A percentile compares a stretch with the other conserved stretches of the same genome.
These are phyloP conservation scores for Daldinia vernicosa DNA, from an alignment of 495 filamentous ascomycete species.

Conservation along the genomic window DNA sequence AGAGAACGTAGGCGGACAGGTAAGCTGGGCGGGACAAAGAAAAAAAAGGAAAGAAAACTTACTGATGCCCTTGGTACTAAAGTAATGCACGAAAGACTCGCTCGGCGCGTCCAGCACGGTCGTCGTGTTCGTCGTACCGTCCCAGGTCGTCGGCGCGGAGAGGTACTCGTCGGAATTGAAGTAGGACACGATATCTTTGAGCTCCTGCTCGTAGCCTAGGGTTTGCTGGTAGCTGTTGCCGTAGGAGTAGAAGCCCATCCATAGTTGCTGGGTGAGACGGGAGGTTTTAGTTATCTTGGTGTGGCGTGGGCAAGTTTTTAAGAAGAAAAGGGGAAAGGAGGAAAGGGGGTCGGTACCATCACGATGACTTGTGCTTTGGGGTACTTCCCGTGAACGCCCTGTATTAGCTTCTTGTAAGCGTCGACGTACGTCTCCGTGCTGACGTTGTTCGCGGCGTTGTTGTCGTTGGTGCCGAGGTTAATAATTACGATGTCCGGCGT, in stretches of 20 bases:
- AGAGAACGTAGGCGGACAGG: too few species aligned
- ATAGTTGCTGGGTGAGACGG: constrained; percentile 61
- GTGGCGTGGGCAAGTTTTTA: neutral
- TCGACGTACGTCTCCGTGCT: constrained; percentile 61
- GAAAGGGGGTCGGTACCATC: constrained; percentile 57
- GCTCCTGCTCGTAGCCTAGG: constrained; percentile 61
- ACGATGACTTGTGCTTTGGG: constrained; percentile 70
- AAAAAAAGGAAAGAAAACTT: neutral
- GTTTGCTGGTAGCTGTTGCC: constrained; percentile 64
- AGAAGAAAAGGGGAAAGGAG: neutral
- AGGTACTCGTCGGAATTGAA: constrained; percentile 63
- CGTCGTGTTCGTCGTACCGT: constrained; percentile 54
- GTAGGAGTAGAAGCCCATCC: constrained; percentile 63
- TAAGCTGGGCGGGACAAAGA: too few species aligned
- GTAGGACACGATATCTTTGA: constrained; percentile 62
- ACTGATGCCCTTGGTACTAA: constrained; percentile 69
- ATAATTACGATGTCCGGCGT: constrained; percentile 72
- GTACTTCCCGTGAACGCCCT: constrained; percentile 68
- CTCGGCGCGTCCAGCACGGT: constrained; percentile 46
- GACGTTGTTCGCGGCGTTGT: constrained; percentile 67
- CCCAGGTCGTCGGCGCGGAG: constrained; percentile 52
- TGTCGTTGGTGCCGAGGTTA: constrained; percentile 75
- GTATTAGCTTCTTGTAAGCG: constrained; percentile 67
- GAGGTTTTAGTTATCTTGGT: neutral
- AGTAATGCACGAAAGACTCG: constrained; percentile 70